phyloP scores from a whole-genome alignment of 2,329 filamentous ascomycete genomes.

The Ceratocystis albifundus region DNA sequence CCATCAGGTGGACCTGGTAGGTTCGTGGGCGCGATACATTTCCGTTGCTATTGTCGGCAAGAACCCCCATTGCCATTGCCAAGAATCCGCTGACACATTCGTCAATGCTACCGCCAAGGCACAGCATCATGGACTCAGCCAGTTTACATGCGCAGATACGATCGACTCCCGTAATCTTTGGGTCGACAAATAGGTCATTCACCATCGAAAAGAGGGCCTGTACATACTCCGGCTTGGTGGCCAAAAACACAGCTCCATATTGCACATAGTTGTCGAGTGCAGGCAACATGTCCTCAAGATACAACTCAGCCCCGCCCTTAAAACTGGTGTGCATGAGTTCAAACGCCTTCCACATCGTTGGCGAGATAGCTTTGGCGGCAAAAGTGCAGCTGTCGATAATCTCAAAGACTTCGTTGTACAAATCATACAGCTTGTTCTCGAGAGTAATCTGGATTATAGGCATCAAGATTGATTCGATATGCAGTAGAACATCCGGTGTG shows the following conservation, averaged over 20 bases:
- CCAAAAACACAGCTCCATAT: slow-evolving; percentile 70
- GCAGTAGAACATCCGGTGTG: slow-evolving; percentile 85
- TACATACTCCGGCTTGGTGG: slow-evolving; percentile 75
- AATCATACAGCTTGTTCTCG: slow-evolving; percentile 93
- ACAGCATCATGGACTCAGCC: slow-evolving; percentile 93
- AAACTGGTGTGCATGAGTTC: slow-evolving; percentile 94
- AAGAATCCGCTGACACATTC: slow-evolving; percentile 83
- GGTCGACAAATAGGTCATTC: slow-evolving; percentile 82
- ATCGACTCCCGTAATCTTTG: slow-evolving; percentile 86
- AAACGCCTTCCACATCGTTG: slow-evolving; percentile 97
- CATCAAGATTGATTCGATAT: slow-evolving; percentile 93
- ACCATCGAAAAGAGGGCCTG: slow-evolving; percentile 89
- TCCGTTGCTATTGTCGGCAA: slow-evolving; percentile 45
- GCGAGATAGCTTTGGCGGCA: slow-evolving; percentile 86
- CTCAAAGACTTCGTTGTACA: slow-evolving; percentile 97
- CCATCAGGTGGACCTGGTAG: slow-evolving; percentile 92
- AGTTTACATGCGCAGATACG: slow-evolving; percentile 96
- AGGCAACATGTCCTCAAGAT: slow-evolving; percentile 96
- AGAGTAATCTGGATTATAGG: slow-evolving; percentile 92
- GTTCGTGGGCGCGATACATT: slow-evolving; percentile 74
- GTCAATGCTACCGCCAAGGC: slow-evolving; percentile 77
- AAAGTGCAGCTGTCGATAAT: slow-evolving; percentile 99
- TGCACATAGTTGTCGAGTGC: slow-evolving; percentile 96
- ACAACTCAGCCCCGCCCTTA: slow-evolving; percentile 91
- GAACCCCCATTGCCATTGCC: slow-evolving; percentile 71